Percentiles rank a stretch among this genome's conserved stretches.
phyloP scores from a whole-genome alignment of 1,284 basidiomycete genomes.

The Cryptococcus sp. region DNA sequence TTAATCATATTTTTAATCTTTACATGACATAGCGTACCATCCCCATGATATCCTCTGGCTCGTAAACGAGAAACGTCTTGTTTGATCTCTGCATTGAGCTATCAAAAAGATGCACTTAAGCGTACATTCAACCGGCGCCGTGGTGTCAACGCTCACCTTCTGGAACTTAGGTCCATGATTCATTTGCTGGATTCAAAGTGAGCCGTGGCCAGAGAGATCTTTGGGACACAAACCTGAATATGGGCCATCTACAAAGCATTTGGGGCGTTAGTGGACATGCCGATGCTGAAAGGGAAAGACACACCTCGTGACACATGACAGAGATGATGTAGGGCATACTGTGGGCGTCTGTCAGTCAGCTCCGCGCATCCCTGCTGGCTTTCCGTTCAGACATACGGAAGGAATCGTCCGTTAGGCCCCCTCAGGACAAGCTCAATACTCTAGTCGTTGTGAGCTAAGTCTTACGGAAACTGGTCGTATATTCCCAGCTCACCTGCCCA shows the following conservation, averaged over 20 bases:
- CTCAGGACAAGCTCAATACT: conserved; percentile 53
- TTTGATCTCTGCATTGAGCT: conserved; percentile 50
- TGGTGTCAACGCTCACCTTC: conserved; percentile 26
- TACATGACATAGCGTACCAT: conserved; percentile 30
- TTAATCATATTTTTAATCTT: background rate
- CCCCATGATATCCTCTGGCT: conserved; percentile 47
- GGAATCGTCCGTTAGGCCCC: conserved; percentile 45
- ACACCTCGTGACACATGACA: conserved; percentile 53
- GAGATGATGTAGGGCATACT: conserved; percentile 43
- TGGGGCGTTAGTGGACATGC: background rate
- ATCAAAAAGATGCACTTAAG: background rate
- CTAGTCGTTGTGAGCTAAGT: conserved; percentile 10
- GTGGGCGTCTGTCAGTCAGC: background rate
- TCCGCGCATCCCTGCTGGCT: background rate
- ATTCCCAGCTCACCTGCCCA: conserved; percentile 46
- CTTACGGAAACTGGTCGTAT: background rate
- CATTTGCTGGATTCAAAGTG: conserved; percentile 42
- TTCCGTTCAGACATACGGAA: conserved; percentile 28
- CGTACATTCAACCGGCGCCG: background rate
- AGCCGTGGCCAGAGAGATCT: background rate
- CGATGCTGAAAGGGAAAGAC: background rate
- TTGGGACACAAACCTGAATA: conserved; percentile 36
- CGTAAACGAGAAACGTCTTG: conserved; percentile 44
- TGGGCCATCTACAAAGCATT: conserved; percentile 44
- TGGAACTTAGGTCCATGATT: conserved; percentile 52